A percentile compares a stretch with the other conserved stretches of the same genome.
These are phyloP conservation scores for Pistacia vera DNA, from an alignment of 345 rosid species.

Conservation along the genomic window DNA sequence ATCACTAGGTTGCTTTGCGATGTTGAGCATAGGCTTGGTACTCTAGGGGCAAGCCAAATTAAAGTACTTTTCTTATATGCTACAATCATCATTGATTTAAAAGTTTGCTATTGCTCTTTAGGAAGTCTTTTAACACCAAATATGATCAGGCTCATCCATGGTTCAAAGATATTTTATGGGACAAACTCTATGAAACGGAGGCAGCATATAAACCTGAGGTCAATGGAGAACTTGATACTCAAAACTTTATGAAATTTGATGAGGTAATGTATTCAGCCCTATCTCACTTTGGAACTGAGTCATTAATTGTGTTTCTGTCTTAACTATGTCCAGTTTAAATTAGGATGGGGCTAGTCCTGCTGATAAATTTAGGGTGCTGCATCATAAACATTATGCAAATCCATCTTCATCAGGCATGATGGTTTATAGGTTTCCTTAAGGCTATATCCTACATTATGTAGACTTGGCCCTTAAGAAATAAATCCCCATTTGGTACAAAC, in stretches of 20 bases:
- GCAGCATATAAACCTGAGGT: slow-evolving; percentile 93
- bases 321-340: slow-evolving; percentile 4
- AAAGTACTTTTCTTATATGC: slow-evolving; percentile 46
- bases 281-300: slow-evolving; percentile 4
- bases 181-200: slow-evolving; percentile 76
- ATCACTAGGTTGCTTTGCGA: slow-evolving; percentile 81
- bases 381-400: neutral
- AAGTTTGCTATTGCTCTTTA: slow-evolving; percentile 1
- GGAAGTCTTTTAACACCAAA: slow-evolving; percentile 21
- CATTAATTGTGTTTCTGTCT: neutral
- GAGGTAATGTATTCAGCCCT: slow-evolving; percentile 55
- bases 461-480: neutral
- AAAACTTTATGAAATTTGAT: slow-evolving; percentile 86
- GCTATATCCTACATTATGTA: neutral
- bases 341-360: neutral
- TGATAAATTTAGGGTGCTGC: neutral
- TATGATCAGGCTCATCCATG: slow-evolving; percentile 81
- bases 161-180: slow-evolving; percentile 87
- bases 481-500: neutral
- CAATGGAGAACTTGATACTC: slow-evolving; percentile 86
- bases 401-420: neutral
- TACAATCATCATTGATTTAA: slow-evolving; percentile 12
- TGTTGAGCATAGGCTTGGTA: slow-evolving; percentile 86
- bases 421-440: neutral
- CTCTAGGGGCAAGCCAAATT: slow-evolving; percentile 65